A percentile compares a stretch with the other conserved stretches of the same genome.
These are phyloP conservation scores for Paradendryphiella salina DNA, from an alignment of 2,329 filamentous ascomycete genomes.

Conservation along the genomic window DNA sequence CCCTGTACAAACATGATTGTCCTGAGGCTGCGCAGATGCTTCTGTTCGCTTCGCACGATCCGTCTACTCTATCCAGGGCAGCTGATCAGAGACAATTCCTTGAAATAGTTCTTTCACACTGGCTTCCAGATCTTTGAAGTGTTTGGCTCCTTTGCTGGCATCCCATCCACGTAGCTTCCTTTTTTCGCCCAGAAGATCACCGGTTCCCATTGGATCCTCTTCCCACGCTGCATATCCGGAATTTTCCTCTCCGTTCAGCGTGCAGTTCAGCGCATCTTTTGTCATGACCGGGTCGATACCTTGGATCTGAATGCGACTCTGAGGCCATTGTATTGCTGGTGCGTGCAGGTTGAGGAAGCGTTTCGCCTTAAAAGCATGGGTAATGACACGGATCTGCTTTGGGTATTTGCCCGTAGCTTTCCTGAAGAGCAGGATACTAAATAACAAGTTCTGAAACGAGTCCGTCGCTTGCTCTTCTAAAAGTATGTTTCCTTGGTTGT, in stretches of 20 bases:
- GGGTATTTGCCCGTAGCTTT: slow-evolving; percentile 48
- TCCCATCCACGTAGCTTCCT: slow-evolving; percentile 49
- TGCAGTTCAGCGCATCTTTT: slow-evolving; percentile 40
- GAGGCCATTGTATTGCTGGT: slow-evolving; percentile 51
- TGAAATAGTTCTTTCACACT: slow-evolving; percentile 34
- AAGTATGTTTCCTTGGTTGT: slow-evolving; percentile 52
- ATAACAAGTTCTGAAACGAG: slow-evolving; percentile 82
- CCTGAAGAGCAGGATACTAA: slow-evolving; percentile 65
- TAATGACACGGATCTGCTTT: slow-evolving; percentile 49
- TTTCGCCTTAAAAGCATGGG: slow-evolving; percentile 53
- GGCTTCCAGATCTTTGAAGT: slow-evolving; percentile 33
- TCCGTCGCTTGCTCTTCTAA: slow-evolving; percentile 76
- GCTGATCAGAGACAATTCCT: slow-evolving; percentile 23
- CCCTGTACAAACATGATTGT: too few species aligned
- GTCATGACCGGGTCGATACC: slow-evolving; percentile 53
- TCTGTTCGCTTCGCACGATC: too few species aligned
- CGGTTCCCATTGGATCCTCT: slow-evolving; percentile 47
- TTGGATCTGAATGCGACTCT: slow-evolving; percentile 47
- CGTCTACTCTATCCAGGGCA: slow-evolving; percentile 33
- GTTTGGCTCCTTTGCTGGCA: slow-evolving; percentile 14
- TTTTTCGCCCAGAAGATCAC: slow-evolving; percentile 44
- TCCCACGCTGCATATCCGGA: slow-evolving; percentile 47
- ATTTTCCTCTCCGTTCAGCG: slow-evolving; percentile 43
- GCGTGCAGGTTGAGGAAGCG: slow-evolving; percentile 50
- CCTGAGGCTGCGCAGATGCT: too few species aligned